These are phyloP conservation scores for Pogostemon cablin DNA, from an alignment of 257 asterid genomes.

Conservation along the genomic window DNA sequence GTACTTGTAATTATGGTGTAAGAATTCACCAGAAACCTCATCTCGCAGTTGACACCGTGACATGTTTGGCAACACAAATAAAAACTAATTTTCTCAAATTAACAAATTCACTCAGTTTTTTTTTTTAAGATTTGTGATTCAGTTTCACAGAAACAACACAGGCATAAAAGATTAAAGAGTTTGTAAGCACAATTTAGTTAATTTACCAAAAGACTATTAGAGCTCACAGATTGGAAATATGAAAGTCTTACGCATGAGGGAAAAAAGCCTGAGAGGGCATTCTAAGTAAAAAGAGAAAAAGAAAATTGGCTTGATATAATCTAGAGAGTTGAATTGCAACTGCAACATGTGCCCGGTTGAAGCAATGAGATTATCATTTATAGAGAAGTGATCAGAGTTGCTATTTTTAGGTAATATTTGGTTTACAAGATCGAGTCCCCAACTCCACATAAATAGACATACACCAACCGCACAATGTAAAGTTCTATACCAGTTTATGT, in stretches of 20 bases:
- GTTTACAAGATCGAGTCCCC: background rate
- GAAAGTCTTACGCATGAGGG: background rate
- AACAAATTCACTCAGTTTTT: background rate
- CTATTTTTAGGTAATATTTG: conserved; percentile 5
- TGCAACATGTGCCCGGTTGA: background rate
- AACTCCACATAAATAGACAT: background rate
- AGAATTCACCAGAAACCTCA: conserved; percentile 24
- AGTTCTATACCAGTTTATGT: conserved; percentile 9
- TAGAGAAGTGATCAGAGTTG: background rate
- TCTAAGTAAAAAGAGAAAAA: background rate
- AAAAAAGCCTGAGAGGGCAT: background rate
- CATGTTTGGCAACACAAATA: background rate
- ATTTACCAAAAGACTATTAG: background rate
- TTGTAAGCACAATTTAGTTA: background rate
- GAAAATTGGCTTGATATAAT: background rate
- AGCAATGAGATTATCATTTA: background rate
- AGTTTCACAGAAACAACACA: background rate
- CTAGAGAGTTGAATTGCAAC: conserved; percentile 11
- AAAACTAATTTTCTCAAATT: conserved; percentile 1
- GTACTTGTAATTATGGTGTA: conserved; percentile 23
- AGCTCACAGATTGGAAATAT: conserved; percentile 1
- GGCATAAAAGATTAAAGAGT: background rate
- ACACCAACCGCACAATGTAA: conserved; percentile 14
- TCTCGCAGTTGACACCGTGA: background rate
- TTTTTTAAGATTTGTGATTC: background rate